Percentiles rank a stretch among this genome's conserved stretches.
Conservation (phyloP, 2,329 filamentous ascomycete species). For the Monosporascus ibericus region DNA sequence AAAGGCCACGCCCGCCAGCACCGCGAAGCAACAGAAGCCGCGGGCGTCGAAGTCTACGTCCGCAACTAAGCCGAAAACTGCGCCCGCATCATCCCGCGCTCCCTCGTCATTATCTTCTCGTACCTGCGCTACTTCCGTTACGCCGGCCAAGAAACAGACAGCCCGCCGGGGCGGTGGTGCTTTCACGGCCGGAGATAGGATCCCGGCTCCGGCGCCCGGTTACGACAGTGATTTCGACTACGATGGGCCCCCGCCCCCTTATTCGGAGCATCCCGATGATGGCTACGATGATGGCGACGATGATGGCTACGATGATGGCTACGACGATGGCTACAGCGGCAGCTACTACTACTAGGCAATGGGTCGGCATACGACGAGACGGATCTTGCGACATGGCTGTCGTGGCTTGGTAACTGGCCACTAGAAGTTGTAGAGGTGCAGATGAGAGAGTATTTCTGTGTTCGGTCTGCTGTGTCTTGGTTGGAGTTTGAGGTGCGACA, state of each 20-base stretch:
- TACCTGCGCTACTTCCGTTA: background rate
- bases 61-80: slow-evolving; percentile 2
- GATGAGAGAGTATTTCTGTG: too few species aligned
- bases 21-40: slow-evolving; percentile 3
- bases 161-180: slow-evolving; percentile 14
- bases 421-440: too few species aligned
- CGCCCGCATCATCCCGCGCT: background rate
- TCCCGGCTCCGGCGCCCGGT: slow-evolving; percentile 4
- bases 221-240: slow-evolving; percentile 8
- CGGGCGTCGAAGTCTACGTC: background rate
- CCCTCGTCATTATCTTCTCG: slow-evolving; percentile 1
- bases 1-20: slow-evolving; percentile 11
- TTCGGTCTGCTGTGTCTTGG: too few species aligned
- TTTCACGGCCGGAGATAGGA: slow-evolving; percentile 16
- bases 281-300: slow-evolving; percentile 3
- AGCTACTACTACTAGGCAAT: slow-evolving; percentile 24
- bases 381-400: slow-evolving; percentile 12
- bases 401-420: background rate
- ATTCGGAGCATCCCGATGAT: slow-evolving; percentile 7
- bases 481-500: too few species aligned
- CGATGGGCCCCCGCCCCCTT: slow-evolving; percentile 16
- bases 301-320: background rate
- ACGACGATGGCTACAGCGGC: slow-evolving; percentile 3
- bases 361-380: slow-evolving; percentile 23
- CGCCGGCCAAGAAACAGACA: slow-evolving; percentile 10